Evolutionary conservation across 148 eudicot genomes (phyloP), one percentile per base, ranked within the genome.

Genomic region (Gaultheria prostrata): DNA sequence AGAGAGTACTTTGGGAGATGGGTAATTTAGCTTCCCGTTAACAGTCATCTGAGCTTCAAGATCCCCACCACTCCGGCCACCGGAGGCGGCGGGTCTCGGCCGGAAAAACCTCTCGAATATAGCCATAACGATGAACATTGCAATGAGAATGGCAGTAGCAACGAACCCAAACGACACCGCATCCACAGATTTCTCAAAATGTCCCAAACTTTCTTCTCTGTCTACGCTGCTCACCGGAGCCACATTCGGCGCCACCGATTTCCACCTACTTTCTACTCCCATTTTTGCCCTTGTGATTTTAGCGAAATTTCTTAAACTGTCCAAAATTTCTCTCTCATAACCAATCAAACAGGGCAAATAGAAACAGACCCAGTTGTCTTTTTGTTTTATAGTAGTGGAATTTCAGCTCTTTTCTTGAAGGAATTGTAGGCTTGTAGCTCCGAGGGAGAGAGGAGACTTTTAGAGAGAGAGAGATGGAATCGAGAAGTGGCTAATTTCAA

Each of bases 121-220:
- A 46, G 93, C 93, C 93, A 91, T 89, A 35, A 89, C 83, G n/a
- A 91, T 85, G 76, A 91, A 91, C 93, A 91, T 87, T 6, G 90
- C 88, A 7, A 91, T 87, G 77, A 91, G 88, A 86, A 89, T 80
- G 15, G 90, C 93, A 17, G 93, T 91, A 61, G 93, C 93, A 10
- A 90, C 90, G 77, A 90, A 87, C 78, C 93, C 93, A 79, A 90
- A 90, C 72, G 93, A 90, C 26, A 90, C 89, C n/a, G 93, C 91
- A 77, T 85, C 85, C 1, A 91, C 90, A 0, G 93, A 86, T 69
- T 84, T 88, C 24, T 88, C 92, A 35, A 86, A 85, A 71, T 83
- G 87, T 30, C 86, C 87, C 88, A 89, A 83, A 48, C 83, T 86
- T 20, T 82, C 84, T 20, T 83, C 84, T 21, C 82, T 77, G 65